Base-by-base conservation (phyloP, 1,284 basidiomycete genomes). In the Vanrija sp. region DNA sequence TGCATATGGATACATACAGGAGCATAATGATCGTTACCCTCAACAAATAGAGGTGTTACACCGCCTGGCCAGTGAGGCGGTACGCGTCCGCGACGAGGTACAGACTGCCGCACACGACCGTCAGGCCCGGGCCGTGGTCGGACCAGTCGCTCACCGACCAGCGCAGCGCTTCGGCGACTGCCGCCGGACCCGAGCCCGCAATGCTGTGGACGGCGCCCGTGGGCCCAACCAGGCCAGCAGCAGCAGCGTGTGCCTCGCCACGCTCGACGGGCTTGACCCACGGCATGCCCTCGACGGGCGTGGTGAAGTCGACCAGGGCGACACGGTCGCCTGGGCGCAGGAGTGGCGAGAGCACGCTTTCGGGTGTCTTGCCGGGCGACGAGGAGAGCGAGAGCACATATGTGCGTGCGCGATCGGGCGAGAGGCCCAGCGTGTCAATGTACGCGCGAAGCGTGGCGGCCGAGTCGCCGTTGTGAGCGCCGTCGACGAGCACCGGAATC, bases 401-500 rank as follows among this genome's bases (percentile, higher is more conserved):
- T 0, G 85, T 85, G 46, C 68, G 28, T 69, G 79, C 60, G 74
- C 61, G 18, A 50, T 63, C 16, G 19, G 63, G 16, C 29, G 66
- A 55, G 18, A 72, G 55, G 25, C 71, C 60, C 6, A 87, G 73
- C 2, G 78, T 70, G 38, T 83, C 79, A 54, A 98, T 77, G 72
- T 93, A 98, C 6, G 79, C 70, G 1, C 85, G 80, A 8, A 99
- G 82, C 0, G 84, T 84, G 18, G 72, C 62, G 0, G 91, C 83
- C 0, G 92, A 93, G 6, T 89, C 86, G n/a, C 85, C 79, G 69
- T 99, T 99, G 73, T 99, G 96, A 1, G 96, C 95, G 4, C 96
- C 96, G 69, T 99, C 96, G 2, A 88, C 86, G 7, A 98, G 81
- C 6, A 93, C 76, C 6, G 65, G 65, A 14, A 55, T 44, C 34